A percentile compares a stretch with the other conserved stretches of the same genome.
Evolutionary conservation across 2,329 filamentous ascomycete genomes (phyloP).

Genomic region (Exutisphaerella laricina): DNA sequence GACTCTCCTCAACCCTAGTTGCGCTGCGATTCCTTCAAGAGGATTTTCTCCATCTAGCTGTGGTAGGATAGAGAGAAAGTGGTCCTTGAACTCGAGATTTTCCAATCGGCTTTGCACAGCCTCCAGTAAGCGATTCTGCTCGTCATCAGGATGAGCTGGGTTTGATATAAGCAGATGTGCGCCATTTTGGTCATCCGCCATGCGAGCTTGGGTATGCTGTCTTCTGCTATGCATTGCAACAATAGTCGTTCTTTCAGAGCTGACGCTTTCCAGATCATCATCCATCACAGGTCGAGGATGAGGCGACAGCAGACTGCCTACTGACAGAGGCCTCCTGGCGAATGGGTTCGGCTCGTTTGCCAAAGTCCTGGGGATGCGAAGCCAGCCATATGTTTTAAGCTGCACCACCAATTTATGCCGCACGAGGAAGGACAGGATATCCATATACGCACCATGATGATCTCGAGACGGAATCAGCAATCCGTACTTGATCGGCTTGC

Average conservation of each 20-base stretch:
- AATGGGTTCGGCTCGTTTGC: slow-evolving; percentile 32
- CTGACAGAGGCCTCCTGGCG: slow-evolving; percentile 10
- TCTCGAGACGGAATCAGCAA: slow-evolving; percentile 79
- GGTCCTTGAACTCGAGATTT: slow-evolving; percentile 55
- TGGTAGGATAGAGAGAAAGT: slow-evolving; percentile 69
- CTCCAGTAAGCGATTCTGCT: slow-evolving; percentile 15
- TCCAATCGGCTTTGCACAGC: slow-evolving; percentile 11
- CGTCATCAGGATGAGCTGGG: slow-evolving; percentile 16
- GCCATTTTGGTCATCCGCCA: neutral
- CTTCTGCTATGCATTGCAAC: slow-evolving; percentile 2
- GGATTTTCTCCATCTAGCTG: slow-evolving; percentile 85
- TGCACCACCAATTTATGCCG: slow-evolving; percentile 91
- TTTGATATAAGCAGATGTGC: slow-evolving; percentile 18
- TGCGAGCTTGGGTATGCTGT: neutral
- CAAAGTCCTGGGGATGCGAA: slow-evolving; percentile 61
- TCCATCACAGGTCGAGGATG: slow-evolving; percentile 22
- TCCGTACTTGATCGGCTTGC: slow-evolving; percentile 75
- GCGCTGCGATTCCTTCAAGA: slow-evolving; percentile 78
- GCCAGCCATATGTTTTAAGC: slow-evolving; percentile 83
- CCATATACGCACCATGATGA: slow-evolving; percentile 80
- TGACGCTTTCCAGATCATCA: slow-evolving; percentile 25
- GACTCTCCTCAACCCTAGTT: slow-evolving; percentile 81
- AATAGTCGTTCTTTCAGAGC: slow-evolving; percentile 26
- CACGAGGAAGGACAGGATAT: slow-evolving; percentile 89
- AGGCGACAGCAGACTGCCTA: slow-evolving; percentile 23